These are phyloP conservation scores for Suillus sp. DNA, from an alignment of 768 basidiomycete species.

Conservation along the genomic window DNA sequence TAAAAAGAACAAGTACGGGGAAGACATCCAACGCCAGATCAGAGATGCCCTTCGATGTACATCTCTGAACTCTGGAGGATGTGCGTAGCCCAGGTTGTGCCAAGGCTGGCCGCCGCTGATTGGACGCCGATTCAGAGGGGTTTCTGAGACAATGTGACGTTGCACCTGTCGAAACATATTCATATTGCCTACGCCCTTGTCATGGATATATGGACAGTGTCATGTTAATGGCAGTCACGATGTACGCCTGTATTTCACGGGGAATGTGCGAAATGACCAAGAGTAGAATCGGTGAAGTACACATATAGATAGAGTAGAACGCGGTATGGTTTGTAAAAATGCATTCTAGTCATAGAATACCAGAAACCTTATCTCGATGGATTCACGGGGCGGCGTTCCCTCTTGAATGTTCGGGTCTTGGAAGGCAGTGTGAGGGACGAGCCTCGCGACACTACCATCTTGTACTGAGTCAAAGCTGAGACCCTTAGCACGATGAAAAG, in stretches of 20 bases:
- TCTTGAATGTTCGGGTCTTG: conserved; percentile 35
- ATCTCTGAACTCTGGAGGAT: neutral
- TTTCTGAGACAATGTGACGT: neutral
- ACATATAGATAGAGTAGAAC: neutral
- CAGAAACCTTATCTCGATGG: conserved; percentile 35
- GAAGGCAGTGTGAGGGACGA: conserved; percentile 38
- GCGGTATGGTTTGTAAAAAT: neutral
- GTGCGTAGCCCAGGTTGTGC: neutral
- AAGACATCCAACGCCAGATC: neutral
- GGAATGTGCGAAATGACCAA: neutral
- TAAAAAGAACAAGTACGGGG: neutral
- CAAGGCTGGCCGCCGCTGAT: neutral
- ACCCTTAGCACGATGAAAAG: neutral
- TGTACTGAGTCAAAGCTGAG: conserved; percentile 37
- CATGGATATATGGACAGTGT: neutral
- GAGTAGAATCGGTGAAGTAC: neutral
- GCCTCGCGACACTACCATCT: conserved; percentile 35
- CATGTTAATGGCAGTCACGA: neutral
- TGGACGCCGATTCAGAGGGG: neutral
- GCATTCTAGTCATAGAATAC: neutral
- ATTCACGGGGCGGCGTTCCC: conserved; percentile 34
- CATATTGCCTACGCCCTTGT: neutral
- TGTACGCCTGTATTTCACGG: neutral
- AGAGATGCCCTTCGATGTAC: neutral
- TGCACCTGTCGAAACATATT: neutral